Evolutionary conservation across 345 rosid species (phyloP).

Genomic region (Aquilaria yunnanensis): DNA sequence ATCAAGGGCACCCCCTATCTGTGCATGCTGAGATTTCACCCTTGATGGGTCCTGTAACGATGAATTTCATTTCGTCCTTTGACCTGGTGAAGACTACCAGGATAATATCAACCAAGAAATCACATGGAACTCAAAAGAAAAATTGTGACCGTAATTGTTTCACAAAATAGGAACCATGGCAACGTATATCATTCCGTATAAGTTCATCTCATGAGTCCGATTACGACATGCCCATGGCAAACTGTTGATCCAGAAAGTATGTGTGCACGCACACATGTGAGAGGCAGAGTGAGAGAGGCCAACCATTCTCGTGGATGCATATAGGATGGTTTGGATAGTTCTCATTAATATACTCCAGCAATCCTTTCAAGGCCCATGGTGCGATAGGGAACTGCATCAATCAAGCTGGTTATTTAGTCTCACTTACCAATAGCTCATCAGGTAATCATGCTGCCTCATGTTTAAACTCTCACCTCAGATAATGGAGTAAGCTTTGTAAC

Average conservation of each 20-base stretch:
- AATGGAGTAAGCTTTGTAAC: background rate
- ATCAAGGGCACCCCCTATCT: slow-evolving; percentile 41
- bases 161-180: background rate
- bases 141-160: background rate
- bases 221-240: background rate
- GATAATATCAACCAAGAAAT: background rate
- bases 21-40: slow-evolving; percentile 30
- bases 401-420: slow-evolving; percentile 11
- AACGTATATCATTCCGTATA: background rate
- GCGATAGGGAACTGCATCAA: slow-evolving; percentile 27
- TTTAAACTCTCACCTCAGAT: slow-evolving; percentile 11
- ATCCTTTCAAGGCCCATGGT: slow-evolving; percentile 27
- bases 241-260: too few species aligned
- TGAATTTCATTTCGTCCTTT: slow-evolving; percentile 23
- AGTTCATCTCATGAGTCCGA: background rate
- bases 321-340: slow-evolving; percentile 35
- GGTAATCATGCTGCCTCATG: background rate
- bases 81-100: slow-evolving; percentile 30
- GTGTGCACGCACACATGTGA: background rate
- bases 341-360: slow-evolving; percentile 31
- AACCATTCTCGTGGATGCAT: slow-evolving; percentile 49
- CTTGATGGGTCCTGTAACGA: slow-evolving; percentile 41
- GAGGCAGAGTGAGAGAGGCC: slow-evolving; percentile 7
- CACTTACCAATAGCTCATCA: background rate
- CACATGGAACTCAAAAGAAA: background rate